A percentile compares a stretch with the other conserved stretches of the same genome.
These are phyloP conservation scores for Fusarium devonianum DNA, from an alignment of 2,329 filamentous ascomycete genomes.

Conservation along the genomic window DNA sequence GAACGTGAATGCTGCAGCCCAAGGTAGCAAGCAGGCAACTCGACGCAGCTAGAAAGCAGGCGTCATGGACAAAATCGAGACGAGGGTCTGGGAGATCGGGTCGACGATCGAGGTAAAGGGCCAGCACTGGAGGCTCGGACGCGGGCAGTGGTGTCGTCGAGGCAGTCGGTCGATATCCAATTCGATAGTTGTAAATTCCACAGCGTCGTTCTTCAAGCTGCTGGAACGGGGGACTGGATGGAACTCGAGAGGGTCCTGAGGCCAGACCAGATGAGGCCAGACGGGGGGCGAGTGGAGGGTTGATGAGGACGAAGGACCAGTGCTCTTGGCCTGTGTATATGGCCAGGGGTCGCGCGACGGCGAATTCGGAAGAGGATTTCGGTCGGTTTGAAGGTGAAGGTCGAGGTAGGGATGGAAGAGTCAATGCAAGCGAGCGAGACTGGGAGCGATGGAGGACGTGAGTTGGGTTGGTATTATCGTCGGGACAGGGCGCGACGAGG, in stretches of 20 bases:
- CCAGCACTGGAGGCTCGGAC: too few relatives aligned
- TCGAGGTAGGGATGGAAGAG: slow-evolving; percentile 9
- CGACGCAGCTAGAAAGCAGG: slow-evolving; percentile 34
- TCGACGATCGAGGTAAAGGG: slow-evolving; percentile 20
- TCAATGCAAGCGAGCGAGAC: slow-evolving; percentile 28
- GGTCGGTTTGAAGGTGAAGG: slow-evolving; percentile 15
- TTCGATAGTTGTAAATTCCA: slow-evolving; percentile 30
- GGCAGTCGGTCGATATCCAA: slow-evolving; percentile 19
- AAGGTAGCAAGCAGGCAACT: slow-evolving; percentile 33
- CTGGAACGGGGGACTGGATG: slow-evolving; percentile 28
- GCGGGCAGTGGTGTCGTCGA: too few relatives aligned
- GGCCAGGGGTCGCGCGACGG: slow-evolving; percentile 28
- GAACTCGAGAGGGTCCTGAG: slow-evolving; percentile 25
- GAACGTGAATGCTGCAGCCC: slow-evolving; percentile 27
- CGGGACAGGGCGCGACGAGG: slow-evolving; percentile 16
- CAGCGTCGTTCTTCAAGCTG: slow-evolving; percentile 32
- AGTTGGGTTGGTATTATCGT: slow-evolving; percentile 17
- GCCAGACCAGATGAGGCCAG: slow-evolving; percentile 23
- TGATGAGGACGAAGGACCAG: slow-evolving; percentile 40
- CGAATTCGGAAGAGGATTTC: slow-evolving; percentile 34
- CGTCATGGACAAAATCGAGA: slow-evolving; percentile 36
- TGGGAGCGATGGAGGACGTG: slow-evolving; percentile 19
- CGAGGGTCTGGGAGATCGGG: slow-evolving; percentile 16
- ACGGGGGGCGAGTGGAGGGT: slow-evolving; percentile 40
- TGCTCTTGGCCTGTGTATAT: slow-evolving; percentile 30